Base-by-base conservation (phyloP, 2,329 filamentous ascomycete genomes). In the Microdochium paspali region DNA sequence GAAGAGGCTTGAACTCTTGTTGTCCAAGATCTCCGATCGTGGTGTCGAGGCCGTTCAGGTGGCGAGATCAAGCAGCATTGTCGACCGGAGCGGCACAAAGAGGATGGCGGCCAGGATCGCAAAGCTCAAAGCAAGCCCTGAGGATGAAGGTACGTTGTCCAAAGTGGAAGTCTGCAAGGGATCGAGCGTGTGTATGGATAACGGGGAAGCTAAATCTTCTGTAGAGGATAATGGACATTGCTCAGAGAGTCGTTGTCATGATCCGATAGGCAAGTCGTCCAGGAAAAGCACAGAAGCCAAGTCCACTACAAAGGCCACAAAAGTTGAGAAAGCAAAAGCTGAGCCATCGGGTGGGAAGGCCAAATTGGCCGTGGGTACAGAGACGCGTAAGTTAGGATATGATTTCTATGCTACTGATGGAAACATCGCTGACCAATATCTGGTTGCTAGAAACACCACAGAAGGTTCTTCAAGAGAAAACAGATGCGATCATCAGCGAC, bases 41-140 rank as follows among this genome's bases (percentile, higher is more conserved):
- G 69, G 70, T 3, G 58, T 74, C 26, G 69, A 68, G 47, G 66
- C 67, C n/a, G 71, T 74, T 2, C 58, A 66, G 1, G 50, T 74
- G 23, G 69, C 68, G 12, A 64, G 71, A 40, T 63, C 66, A 4
- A 62, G 63, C 13, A 73, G 69, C 39, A 52, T 73, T 20, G 55
- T 73, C 20, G 64, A 70, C 48, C 58, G 71, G 28, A 64, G 60
- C 44, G 49, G 52, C 10, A 20, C 35, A 18, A 40, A 21, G 15
- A 40, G 18, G 35, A 40, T 40, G 10, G 35, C 35, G 10, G 15
- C 35, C n/a, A 40, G 35, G 18, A 40, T 40, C 12, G 13, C 15
- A 20, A 20, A 40, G 5, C 6, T 40, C 13, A 20, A 18, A 21
- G 35, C 15, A 20, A 21, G n/a, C n/a, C 35, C 35, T 3, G 26